Evolutionary conservation across 2,329 filamentous ascomycete species (phyloP).

Genomic region (Harringtonia aguacate): DNA sequence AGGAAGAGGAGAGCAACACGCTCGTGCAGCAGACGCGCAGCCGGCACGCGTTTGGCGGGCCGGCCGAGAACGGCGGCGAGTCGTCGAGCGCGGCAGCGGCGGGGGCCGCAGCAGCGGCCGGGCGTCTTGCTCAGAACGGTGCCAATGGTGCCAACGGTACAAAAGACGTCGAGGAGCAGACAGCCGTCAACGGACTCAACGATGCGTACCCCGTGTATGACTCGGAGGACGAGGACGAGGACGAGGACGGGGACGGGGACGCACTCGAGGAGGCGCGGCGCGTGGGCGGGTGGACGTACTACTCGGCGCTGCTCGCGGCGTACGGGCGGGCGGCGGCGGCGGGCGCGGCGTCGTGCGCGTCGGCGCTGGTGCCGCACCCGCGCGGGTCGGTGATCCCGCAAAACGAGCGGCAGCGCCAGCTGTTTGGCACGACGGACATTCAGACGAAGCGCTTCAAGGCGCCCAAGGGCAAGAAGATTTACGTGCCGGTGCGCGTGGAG

Average conservation of each 20-base stretch:
- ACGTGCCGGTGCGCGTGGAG: conserved; percentile 90
- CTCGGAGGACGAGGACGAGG: conserved; percentile 73
- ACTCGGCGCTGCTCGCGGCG: conserved; percentile 43
- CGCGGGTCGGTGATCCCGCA: conserved; percentile 45
- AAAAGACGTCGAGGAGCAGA: conserved; percentile 75
- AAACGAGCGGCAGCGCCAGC: conserved; percentile 39
- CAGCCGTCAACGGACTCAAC: conserved; percentile 46
- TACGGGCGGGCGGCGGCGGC: conserved; percentile 31
- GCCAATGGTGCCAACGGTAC: conserved; percentile 22
- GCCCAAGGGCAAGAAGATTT: conserved; percentile 80
- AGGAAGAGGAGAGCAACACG: conserved; percentile 46
- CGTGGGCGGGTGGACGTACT: conserved; percentile 68
- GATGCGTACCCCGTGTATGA: conserved; percentile 85
- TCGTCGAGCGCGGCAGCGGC: conserved; percentile 8
- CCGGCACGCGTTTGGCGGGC: conserved; percentile 1
- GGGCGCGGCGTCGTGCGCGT: conserved; percentile 31
- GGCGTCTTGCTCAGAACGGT: not conserved
- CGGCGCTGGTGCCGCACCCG: conserved; percentile 44
- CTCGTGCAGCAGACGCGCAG: conserved; percentile 26
- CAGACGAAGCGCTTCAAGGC: conserved; percentile 55
- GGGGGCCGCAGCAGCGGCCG: conserved; percentile 13
- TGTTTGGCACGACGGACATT: conserved; percentile 45
- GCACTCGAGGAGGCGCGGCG: conserved; percentile 63
- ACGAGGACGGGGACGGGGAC: conserved; percentile 40
- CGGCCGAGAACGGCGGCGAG: conserved; percentile 7